Evolutionary conservation across 2,329 filamentous ascomycete species (phyloP).

Genomic region (Ceratocystiopsis sp.): DNA sequence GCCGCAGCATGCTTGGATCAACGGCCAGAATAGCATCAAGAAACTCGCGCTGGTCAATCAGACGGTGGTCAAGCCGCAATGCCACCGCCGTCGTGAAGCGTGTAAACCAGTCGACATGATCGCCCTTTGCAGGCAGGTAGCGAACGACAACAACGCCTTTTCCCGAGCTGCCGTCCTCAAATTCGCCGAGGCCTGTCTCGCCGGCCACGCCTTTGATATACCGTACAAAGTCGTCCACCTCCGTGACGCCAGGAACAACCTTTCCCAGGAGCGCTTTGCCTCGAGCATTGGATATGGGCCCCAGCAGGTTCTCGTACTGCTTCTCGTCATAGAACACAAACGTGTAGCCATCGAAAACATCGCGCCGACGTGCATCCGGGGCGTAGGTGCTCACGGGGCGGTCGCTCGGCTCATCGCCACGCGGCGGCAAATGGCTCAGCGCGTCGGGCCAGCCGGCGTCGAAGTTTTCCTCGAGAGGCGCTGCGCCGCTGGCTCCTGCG

Average conservation of each 20-base stretch:
- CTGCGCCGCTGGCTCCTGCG: constrained; percentile 27
- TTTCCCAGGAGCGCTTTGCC: constrained; percentile 63
- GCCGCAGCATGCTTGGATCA: constrained; percentile 55
- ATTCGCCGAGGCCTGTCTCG: constrained; percentile 50
- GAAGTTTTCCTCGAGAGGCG: constrained; percentile 62
- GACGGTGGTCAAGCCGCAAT: constrained; percentile 56
- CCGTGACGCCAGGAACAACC: constrained; percentile 44
- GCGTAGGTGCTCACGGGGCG: constrained; percentile 52
- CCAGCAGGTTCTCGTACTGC: constrained; percentile 61
- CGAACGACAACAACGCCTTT: constrained; percentile 66
- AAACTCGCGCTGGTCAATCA: constrained; percentile 81
- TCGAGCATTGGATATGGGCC: constrained; percentile 58
- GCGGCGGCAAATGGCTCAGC: constrained; percentile 51
- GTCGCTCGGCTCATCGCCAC: constrained; percentile 57
- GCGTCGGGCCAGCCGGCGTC: constrained; percentile 63
- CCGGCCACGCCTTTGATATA: constrained; percentile 62
- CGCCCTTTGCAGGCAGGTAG: constrained; percentile 41
- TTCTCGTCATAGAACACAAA: constrained; percentile 69
- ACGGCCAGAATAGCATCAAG: constrained; percentile 75
- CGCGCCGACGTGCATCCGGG: constrained; percentile 47
- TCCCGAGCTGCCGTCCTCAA: constrained; percentile 44
- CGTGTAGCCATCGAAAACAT: constrained; percentile 71
- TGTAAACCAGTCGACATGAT: constrained; percentile 46
- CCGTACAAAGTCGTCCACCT: constrained; percentile 56
- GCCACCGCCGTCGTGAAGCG: constrained; percentile 55